These are phyloP conservation scores for Aspergillus sergii DNA, from an alignment of 2,329 filamentous ascomycete genomes.

Conservation along the genomic window DNA sequence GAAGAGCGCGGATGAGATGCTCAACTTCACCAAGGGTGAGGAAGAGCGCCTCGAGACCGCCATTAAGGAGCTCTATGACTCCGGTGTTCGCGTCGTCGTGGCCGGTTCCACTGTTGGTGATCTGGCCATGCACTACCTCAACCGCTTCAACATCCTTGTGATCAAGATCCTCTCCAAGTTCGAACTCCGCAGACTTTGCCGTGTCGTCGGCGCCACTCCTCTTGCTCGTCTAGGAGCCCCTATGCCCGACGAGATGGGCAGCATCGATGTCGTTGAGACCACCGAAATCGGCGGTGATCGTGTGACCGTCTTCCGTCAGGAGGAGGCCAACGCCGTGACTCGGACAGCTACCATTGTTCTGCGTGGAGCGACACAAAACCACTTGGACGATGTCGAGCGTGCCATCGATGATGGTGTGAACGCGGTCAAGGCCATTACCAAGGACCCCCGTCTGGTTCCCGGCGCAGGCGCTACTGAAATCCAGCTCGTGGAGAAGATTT, in stretches of 20 bases:
- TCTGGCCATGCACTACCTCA: slow-evolving; percentile 94
- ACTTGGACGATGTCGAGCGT: slow-evolving; percentile 94
- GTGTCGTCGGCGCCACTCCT: slow-evolving; percentile 95
- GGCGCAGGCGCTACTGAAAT: slow-evolving; percentile 94
- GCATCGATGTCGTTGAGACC: slow-evolving; percentile 91
- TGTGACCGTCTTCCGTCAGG: slow-evolving; percentile 97
- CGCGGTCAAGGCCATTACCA: slow-evolving; percentile 96
- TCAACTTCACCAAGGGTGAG: slow-evolving; percentile 97
- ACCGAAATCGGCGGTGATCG: slow-evolving; percentile 96
- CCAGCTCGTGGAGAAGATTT: slow-evolving; percentile 89
- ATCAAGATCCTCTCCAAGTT: slow-evolving; percentile 99
- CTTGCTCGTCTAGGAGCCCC: slow-evolving; percentile 91
- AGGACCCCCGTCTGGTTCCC: slow-evolving; percentile 85
- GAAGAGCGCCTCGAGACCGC: slow-evolving; percentile 85
- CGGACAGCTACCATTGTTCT: slow-evolving; percentile 93
- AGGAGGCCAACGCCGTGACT: slow-evolving; percentile 75
- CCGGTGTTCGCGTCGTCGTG: slow-evolving; percentile 86
- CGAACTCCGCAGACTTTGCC: slow-evolving; percentile 89
- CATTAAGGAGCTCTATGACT: slow-evolving; percentile 95
- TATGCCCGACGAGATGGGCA: slow-evolving; percentile 99
- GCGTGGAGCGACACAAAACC: slow-evolving; percentile 94
- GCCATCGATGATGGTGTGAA: slow-evolving; percentile 98
- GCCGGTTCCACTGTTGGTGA: slow-evolving; percentile 94
- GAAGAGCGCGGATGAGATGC: slow-evolving; percentile 98
- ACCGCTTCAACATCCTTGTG: slow-evolving; percentile 92